Evolutionary conservation across 2,329 filamentous ascomycete species (phyloP).

Genomic region (Cladophialophora exuberans): DNA sequence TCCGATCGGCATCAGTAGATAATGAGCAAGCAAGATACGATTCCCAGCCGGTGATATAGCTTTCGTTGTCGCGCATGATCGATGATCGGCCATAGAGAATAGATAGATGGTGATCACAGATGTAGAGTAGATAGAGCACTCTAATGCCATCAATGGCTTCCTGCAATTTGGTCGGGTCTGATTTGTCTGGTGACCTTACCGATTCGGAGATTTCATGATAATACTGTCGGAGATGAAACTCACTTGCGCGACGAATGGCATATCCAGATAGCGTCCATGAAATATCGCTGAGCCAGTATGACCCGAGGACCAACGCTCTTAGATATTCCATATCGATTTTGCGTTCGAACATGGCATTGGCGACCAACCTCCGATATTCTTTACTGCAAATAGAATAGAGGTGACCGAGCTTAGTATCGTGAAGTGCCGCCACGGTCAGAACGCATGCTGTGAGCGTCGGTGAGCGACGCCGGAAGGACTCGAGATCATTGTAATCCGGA

Average conservation of each 20-base stretch:
- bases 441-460: slow-evolving; percentile 55
- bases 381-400: slow-evolving; percentile 48
- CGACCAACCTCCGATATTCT: slow-evolving; percentile 57
- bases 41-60: slow-evolving; percentile 41
- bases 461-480: slow-evolving; percentile 51
- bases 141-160: slow-evolving; percentile 39
- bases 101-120: slow-evolving; percentile 50
- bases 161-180: slow-evolving; percentile 29
- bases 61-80: slow-evolving; percentile 45
- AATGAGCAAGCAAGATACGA: slow-evolving; percentile 39
- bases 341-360: slow-evolving; percentile 56
- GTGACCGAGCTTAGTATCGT: slow-evolving; percentile 42
- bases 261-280: slow-evolving; percentile 50
- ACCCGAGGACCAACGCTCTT: slow-evolving; percentile 57
- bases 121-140: slow-evolving; percentile 47
- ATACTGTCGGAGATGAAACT: slow-evolving; percentile 47
- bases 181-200: slow-evolving; percentile 30
- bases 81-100: slow-evolving; percentile 49
- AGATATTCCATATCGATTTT: slow-evolving; percentile 56
- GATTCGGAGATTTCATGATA: slow-evolving; percentile 41
- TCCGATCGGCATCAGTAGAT: slow-evolving; percentile 40
- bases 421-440: slow-evolving; percentile 53
- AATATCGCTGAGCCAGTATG: slow-evolving; percentile 60
- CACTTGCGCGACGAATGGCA: slow-evolving; percentile 48
- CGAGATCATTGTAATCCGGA: slow-evolving; percentile 50